Evolutionary conservation across 306 rosid genomes (phyloP).

Genomic region (Cucurbita pepo): DNA sequence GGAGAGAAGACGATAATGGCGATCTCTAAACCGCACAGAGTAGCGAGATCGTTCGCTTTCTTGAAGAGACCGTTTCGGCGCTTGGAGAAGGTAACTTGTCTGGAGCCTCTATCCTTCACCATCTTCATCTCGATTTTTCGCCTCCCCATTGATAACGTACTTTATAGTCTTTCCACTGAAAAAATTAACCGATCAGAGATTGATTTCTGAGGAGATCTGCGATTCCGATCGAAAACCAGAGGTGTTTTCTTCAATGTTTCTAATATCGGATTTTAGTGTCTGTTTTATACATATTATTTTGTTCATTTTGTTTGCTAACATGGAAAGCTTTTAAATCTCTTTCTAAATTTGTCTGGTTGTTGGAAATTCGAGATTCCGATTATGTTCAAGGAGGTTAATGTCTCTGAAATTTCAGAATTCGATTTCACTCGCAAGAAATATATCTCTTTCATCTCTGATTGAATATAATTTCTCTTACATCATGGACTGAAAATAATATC

Average conservation of each 20-base stretch:
- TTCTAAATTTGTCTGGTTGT: background rate
- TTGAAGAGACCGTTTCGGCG: slow-evolving; percentile 42
- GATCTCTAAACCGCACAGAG: slow-evolving; percentile 26
- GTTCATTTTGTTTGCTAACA: background rate
- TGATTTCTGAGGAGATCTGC: background rate
- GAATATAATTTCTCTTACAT: no score
- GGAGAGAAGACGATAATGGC: slow-evolving; percentile 35
- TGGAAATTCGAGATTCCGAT: background rate
- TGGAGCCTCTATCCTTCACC: slow-evolving; percentile 16
- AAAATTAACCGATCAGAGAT: background rate
- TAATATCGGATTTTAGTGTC: slow-evolving; percentile 17
- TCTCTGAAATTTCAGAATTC: background rate
- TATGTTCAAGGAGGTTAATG: background rate
- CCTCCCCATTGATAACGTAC: slow-evolving; percentile 5
- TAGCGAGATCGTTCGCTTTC: slow-evolving; percentile 49
- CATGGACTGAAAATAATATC: no score
- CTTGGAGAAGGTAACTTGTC: slow-evolving; percentile 42
- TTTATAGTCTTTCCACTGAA: background rate
- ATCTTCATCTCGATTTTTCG: slow-evolving; percentile 33
- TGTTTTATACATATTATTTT: background rate
- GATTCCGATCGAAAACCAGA: background rate
- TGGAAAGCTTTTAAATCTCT: slow-evolving; percentile 6
- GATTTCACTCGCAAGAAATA: background rate
- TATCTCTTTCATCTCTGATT: no score
- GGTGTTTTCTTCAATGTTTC: slow-evolving; percentile 12